phyloP scores from a whole-genome alignment of 345 rosid species.

The Brassica nigra region DNA sequence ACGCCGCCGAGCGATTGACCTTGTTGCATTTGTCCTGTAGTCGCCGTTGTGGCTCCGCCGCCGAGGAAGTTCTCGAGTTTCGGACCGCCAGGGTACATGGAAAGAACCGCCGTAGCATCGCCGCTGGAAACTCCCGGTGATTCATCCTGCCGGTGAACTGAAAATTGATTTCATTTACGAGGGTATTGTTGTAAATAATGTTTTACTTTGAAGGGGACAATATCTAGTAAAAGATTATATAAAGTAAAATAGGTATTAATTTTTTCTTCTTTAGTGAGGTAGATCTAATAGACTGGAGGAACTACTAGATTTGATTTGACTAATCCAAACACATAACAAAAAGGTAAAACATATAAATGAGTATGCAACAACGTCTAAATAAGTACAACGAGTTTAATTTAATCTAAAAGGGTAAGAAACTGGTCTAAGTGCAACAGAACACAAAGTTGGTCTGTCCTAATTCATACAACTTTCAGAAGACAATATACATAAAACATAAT shows the following conservation, averaged over 20 bases:
- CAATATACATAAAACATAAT: background rate
- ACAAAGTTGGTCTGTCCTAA: slow-evolving; percentile 17
- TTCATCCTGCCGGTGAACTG: slow-evolving; percentile 36
- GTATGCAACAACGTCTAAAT: slow-evolving; percentile 5
- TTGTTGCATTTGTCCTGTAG: slow-evolving; percentile 38
- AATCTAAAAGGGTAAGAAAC: slow-evolving; percentile 14
- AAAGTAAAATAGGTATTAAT: background rate
- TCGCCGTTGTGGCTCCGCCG: slow-evolving; percentile 30
- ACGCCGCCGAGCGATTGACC: slow-evolving; percentile 29
- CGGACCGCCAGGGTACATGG: slow-evolving; percentile 58
- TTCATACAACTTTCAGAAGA: background rate
- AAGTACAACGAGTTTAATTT: background rate
- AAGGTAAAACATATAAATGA: background rate
- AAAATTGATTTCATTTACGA: background rate
- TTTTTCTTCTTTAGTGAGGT: background rate
- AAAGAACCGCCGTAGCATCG: slow-evolving; percentile 46
- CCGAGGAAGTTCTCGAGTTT: slow-evolving; percentile 82
- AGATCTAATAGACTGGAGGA: background rate
- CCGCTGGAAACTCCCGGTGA: slow-evolving; percentile 34
- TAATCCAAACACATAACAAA: slow-evolving; percentile 7
- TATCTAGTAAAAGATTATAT: slow-evolving; percentile 41
- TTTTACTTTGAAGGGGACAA: slow-evolving; percentile 23
- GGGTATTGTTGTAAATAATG: slow-evolving; percentile 24
- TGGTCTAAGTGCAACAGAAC: slow-evolving; percentile 28
- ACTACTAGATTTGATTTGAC: slow-evolving; percentile 24